Evolutionary conservation across 345 rosid genomes (phyloP).

Genomic region (Heritiera fomes): DNA sequence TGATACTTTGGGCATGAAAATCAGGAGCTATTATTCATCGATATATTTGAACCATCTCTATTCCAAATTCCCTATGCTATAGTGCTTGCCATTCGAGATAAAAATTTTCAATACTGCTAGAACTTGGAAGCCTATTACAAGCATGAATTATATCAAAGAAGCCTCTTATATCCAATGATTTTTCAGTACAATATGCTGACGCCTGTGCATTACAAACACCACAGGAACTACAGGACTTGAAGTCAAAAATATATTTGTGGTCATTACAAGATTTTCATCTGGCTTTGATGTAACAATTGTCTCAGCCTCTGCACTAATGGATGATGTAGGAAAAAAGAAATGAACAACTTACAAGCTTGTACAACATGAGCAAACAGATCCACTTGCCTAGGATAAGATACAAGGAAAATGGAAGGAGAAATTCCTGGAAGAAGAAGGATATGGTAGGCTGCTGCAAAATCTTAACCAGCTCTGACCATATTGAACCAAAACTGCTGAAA

Average conservation of each 20-base stretch:
- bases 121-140: background rate
- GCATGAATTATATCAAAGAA: background rate
- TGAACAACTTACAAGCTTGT: slow-evolving; percentile 20
- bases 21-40: too few species aligned
- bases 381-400: slow-evolving; percentile 13
- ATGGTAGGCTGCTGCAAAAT: slow-evolving; percentile 17
- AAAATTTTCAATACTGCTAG: background rate
- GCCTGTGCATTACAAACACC: background rate
- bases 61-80: background rate
- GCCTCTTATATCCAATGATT: background rate
- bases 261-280: slow-evolving; percentile 8
- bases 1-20: too few species aligned
- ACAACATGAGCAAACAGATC: slow-evolving; percentile 19
- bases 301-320: slow-evolving; percentile 16
- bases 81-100: background rate
- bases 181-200: background rate
- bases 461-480: slow-evolving; percentile 21
- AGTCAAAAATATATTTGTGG: background rate
- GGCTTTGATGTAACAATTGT: slow-evolving; percentile 5
- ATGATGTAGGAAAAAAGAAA: background rate
- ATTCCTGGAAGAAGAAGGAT: background rate
- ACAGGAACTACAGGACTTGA: background rate
- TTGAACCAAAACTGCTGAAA: slow-evolving; percentile 18
- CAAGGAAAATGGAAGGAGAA: slow-evolving; percentile 16
- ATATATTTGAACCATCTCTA: background rate